Evolutionary conservation across 441 rosid genomes (phyloP), one percentile per base, ranked within the genome.

Genomic region (Pelargonium citronellum): DNA sequence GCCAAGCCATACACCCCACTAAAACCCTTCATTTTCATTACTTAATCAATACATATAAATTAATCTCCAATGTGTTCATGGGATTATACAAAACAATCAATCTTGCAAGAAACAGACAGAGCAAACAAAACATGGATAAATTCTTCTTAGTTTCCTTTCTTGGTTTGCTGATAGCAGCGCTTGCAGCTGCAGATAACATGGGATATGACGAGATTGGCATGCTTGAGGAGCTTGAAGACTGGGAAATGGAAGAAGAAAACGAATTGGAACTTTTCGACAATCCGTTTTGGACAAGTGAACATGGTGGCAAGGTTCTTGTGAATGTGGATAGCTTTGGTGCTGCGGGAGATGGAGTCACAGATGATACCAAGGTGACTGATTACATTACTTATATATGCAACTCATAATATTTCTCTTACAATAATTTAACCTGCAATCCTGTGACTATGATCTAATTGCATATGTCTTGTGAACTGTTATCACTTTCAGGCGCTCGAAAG

Each of bases 271-370:
- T 69, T 74, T 76, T 80, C 71, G 83, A 81, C 55, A 67, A 69
- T 64, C 84, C 89, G 3, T 79, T 73, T 12, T 82, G 87, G 87
- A 82, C 79, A 60, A 86, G 87, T 78, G 86, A 83, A 71, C 77
- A 75, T 15, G 86, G 92, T 57, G 69, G 85, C 74, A 87, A 81
- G 84, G 90, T 86, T 75, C 86, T 92, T 67, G 95, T 95, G 74
- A 92, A 95, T 76, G 93, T 95, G 30, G 97, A 95, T 74, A 89
- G 95, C 89, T 95, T 95, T 37, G 91, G 90, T 66, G 96, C 98
- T 30, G 85, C 65, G 71, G 99, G 96, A 78, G 87, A 95, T 85
- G 99, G 95, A 71, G 79, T 85, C 78, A 84, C 95, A 69, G 98
- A 95, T 81, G 98, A 95, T 76, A 90, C 97, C 5, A 76, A 89